Conservation (phyloP, 1,284 basidiomycete species). For the Inonotus hispidus region DNA sequence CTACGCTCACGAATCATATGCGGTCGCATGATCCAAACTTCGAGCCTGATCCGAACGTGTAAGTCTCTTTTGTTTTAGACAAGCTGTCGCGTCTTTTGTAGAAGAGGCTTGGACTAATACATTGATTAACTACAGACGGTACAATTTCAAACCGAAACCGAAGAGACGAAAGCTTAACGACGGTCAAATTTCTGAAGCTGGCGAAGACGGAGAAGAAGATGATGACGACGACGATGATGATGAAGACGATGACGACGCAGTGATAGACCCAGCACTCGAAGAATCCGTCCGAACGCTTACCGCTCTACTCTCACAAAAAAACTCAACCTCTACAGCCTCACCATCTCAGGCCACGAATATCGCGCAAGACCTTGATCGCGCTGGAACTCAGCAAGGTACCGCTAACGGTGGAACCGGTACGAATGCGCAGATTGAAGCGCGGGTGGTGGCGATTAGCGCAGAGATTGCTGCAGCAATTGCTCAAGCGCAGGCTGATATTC, state of each 20-base stretch:
- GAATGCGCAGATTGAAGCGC: slow-evolving; percentile 43
- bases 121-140: slow-evolving; percentile 45
- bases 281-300: slow-evolving; percentile 69
- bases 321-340: neutral
- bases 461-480: slow-evolving; percentile 72
- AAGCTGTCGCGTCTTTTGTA: slow-evolving; percentile 8
- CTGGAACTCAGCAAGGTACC: neutral
- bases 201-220: slow-evolving; percentile 36
- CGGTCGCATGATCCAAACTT: slow-evolving; percentile 74
- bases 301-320: slow-evolving; percentile 51
- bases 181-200: slow-evolving; percentile 18
- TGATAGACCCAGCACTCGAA: slow-evolving; percentile 48
- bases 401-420: no score
- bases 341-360: neutral
- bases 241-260: slow-evolving; percentile 30
- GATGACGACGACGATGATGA: slow-evolving; percentile 20
- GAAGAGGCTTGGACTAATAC: slow-evolving; percentile 14
- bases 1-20: slow-evolving; percentile 78
- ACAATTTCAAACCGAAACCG: slow-evolving; percentile 68
- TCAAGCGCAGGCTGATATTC: slow-evolving; percentile 41
- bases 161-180: slow-evolving; percentile 56
- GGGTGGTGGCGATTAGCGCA: slow-evolving; percentile 63
- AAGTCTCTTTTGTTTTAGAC: slow-evolving; percentile 33
- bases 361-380: neutral
- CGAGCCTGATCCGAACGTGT: slow-evolving; percentile 79